Conservation (phyloP, 2,329 filamentous ascomycete species). For the Colletotrichum scovillei region DNA sequence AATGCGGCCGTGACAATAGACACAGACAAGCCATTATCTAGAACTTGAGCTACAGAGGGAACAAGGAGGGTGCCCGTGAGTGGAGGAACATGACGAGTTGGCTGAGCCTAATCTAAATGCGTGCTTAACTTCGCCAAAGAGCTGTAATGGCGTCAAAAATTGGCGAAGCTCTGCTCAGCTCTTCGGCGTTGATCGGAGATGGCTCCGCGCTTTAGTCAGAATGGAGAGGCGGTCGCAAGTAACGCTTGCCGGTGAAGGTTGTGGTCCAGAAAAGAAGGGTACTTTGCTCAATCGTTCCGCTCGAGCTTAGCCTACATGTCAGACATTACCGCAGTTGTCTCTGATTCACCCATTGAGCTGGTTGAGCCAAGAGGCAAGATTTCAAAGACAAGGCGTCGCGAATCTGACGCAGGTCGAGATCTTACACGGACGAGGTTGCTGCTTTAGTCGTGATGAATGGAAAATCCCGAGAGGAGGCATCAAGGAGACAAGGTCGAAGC, state of each 20-base stretch:
- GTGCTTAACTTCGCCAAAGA: background rate
- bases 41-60: background rate
- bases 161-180: conserved; percentile 3
- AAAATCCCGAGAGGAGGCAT: background rate
- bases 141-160: background rate
- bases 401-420: conserved; percentile 19
- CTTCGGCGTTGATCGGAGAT: conserved; percentile 17
- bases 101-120: conserved; percentile 23
- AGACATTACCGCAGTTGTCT: background rate
- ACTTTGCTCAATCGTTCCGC: background rate
- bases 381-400: background rate
- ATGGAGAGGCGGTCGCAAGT: background rate
- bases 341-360: background rate
- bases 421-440: background rate
- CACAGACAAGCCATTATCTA: background rate
- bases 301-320: background rate
- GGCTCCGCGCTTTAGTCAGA: conserved; percentile 7
- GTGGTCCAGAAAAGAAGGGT: background rate
- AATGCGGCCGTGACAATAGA: conserved; percentile 5
- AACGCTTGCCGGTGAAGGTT: background rate
- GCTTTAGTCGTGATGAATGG: background rate
- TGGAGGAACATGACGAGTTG: conserved; percentile 26
- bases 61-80: conserved; percentile 4
- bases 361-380: background rate
- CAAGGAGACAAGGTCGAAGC: background rate